phyloP scores from a whole-genome alignment of 495 filamentous ascomycete genomes.

The Hyaloscypha hepaticicola region DNA sequence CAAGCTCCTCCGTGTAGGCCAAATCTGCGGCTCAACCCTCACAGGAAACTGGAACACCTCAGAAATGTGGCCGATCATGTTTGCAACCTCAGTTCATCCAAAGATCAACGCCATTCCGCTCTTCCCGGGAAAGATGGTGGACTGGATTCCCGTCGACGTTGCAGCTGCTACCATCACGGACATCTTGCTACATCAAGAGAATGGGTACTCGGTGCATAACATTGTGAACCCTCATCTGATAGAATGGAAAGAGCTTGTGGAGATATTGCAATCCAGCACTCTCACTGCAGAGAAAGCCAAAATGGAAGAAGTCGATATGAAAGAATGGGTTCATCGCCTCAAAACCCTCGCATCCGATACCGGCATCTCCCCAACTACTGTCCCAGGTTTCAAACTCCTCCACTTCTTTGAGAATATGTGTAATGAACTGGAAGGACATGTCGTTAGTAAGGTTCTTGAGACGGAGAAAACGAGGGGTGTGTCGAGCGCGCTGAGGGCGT shows the following conservation, averaged over 20 bases:
- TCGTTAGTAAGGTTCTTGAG: conserved; percentile 17
- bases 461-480: conserved; percentile 22
- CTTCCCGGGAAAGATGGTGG: conserved; percentile 12
- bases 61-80: conserved; percentile 35
- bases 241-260: conserved; percentile 8
- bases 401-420: conserved; percentile 32
- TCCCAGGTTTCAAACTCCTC: conserved; percentile 27
- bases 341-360: not conserved
- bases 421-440: conserved; percentile 10
- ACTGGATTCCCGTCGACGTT: conserved; percentile 37
- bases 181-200: conserved; percentile 16
- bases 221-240: conserved; percentile 26
- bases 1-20: conserved; percentile 31
- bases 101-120: conserved; percentile 18
- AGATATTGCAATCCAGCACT: conserved; percentile 7
- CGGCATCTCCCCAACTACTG: not conserved
- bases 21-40: conserved; percentile 29
- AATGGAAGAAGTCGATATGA: conserved; percentile 12
- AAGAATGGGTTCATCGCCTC: conserved; percentile 19
- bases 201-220: conserved; percentile 22
- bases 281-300: not conserved
- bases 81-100: conserved; percentile 28
- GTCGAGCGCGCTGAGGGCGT: conserved; percentile 15
- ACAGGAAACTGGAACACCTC: conserved; percentile 21
- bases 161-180: conserved; percentile 28